These are phyloP conservation scores for Protea cynaroides DNA, from an alignment of 164 flowering plant species.

Conservation along the genomic window DNA sequence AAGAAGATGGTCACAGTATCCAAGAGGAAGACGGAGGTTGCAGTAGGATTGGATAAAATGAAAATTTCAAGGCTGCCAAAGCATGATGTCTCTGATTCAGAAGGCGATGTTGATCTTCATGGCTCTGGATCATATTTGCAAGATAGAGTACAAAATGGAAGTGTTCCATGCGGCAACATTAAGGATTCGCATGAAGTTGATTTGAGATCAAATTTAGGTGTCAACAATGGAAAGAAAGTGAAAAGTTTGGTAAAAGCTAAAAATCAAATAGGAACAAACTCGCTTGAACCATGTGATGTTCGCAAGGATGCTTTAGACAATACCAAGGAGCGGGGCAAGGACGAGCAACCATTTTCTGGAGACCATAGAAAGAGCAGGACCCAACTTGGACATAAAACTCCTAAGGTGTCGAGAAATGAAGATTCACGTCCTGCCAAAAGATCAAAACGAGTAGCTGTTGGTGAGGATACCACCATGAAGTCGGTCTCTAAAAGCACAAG, in stretches of 20 bases:
- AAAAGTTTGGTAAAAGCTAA: conserved; percentile 25
- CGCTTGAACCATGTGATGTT: neutral
- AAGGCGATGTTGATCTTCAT: conserved; percentile 5
- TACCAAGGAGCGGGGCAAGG: conserved; percentile 13
- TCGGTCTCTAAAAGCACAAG: conserved; percentile 17
- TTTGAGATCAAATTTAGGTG: conserved; percentile 19
- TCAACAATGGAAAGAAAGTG: conserved; percentile 13
- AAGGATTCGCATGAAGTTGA: conserved; percentile 16
- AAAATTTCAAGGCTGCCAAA: conserved; percentile 7
- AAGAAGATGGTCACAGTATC: conserved; percentile 19
- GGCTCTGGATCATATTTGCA: conserved; percentile 16
- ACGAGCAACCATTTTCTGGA: conserved; percentile 5
- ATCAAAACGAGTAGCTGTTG: conserved; percentile 23
- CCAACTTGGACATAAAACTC: conserved; percentile 25
- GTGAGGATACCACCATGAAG: conserved; percentile 18
- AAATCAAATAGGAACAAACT: conserved; percentile 11
- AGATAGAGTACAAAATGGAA: conserved; percentile 19
- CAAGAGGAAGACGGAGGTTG: conserved; percentile 23
- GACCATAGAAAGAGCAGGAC: conserved; percentile 21
- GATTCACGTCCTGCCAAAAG: conserved; percentile 27
- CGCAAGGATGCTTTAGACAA: conserved; percentile 4
- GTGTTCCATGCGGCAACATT: conserved; percentile 11
- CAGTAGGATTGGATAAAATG: conserved; percentile 10
- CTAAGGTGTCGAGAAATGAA: conserved; percentile 18
- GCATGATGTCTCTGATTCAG: conserved; percentile 12